A percentile compares a stretch with the other conserved stretches of the same genome.
phyloP scores from a whole-genome alignment of 768 basidiomycete species.

The Harrya chromipes region DNA sequence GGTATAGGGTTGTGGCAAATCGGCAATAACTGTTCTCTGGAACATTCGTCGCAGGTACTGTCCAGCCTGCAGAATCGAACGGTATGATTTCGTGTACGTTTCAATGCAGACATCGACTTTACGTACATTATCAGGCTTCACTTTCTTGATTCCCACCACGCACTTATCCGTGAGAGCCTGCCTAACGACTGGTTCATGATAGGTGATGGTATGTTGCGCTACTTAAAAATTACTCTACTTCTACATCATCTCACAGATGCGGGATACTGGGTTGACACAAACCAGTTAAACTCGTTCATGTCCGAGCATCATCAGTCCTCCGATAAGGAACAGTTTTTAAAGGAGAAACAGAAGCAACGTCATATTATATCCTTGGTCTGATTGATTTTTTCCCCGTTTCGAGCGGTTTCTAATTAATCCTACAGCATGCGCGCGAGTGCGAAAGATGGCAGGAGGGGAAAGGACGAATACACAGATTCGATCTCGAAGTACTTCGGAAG shows the following conservation, averaged over 20 bases:
- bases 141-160: background rate
- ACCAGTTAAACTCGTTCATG: constrained; percentile 9
- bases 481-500: constrained; percentile 8
- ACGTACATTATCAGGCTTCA: constrained; percentile 3
- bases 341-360: background rate
- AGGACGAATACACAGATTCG: constrained; percentile 9
- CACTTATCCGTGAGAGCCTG: background rate
- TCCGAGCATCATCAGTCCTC: background rate
- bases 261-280: constrained; percentile 8
- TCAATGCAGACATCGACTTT: background rate
- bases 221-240: background rate
- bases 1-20: constrained; percentile 11
- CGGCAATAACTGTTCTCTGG: constrained; percentile 11
- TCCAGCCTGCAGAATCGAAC: constrained; percentile 5
- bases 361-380: constrained; percentile 3
- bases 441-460: constrained; percentile 8
- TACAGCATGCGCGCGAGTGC: constrained; percentile 13
- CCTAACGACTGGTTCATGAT: background rate
- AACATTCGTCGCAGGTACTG: constrained; percentile 19
- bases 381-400: background rate
- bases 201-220: constrained; percentile 5
- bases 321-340: constrained; percentile 5
- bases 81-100: constrained; percentile 2
- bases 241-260: background rate
- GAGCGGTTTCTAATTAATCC: background rate